These are phyloP conservation scores for Anacardium occidentale DNA, from an alignment of 345 rosid species.

Conservation along the genomic window DNA sequence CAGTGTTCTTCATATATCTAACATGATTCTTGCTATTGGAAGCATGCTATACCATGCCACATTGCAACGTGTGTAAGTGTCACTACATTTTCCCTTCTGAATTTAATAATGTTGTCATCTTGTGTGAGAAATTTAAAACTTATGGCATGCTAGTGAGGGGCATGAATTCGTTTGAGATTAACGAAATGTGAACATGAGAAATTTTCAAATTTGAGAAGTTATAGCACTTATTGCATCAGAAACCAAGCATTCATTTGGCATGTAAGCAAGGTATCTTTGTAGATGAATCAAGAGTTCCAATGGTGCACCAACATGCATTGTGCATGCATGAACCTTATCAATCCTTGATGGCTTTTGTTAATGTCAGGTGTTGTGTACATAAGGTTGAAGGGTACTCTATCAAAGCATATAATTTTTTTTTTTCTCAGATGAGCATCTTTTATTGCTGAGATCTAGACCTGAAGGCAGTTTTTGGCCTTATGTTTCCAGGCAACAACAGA, in stretches of 20 bases:
- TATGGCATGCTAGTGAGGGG: neutral
- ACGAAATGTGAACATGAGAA: neutral
- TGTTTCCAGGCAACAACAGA: slow-evolving; percentile 80
- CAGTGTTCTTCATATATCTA: slow-evolving; percentile 82
- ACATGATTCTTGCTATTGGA: slow-evolving; percentile 84
- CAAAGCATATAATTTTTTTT: neutral
- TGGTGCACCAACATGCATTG: neutral
- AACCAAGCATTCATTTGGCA: neutral
- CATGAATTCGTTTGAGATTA: neutral
- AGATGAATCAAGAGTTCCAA: neutral
- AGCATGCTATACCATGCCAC: slow-evolving; percentile 91
- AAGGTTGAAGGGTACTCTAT: neutral
- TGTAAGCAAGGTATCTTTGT: neutral
- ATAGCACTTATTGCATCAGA: neutral
- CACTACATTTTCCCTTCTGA: neutral
- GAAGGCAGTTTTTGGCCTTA: neutral
- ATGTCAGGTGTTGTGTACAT: neutral
- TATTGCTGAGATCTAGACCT: neutral
- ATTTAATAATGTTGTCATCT: neutral
- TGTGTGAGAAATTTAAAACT: neutral
- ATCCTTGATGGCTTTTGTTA: neutral
- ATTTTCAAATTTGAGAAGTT: neutral
- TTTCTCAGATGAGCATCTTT: neutral
- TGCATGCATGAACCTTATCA: too few relatives aligned
- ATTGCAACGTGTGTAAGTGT: slow-evolving; percentile 68